Base-by-base conservation (phyloP, 805 yeast species). In the Kurtzmaniella cleridarum region DNA sequence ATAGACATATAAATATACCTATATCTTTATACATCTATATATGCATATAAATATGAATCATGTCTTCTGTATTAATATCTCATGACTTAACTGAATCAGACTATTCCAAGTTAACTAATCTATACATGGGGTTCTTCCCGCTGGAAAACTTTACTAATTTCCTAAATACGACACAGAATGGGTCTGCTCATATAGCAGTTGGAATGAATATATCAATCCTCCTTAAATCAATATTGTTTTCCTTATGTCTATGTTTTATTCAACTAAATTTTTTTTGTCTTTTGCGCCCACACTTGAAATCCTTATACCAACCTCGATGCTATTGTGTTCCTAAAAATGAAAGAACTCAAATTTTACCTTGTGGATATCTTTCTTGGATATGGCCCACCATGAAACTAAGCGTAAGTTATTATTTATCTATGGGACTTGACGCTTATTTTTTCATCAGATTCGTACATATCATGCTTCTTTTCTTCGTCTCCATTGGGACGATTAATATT, bases 351-450 rank as follows among this genome's bases (percentile, higher is more conserved):
- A 65, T 66, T 1, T 46, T 67, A 14, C 62, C 66, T 1, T 51
- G 59, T 11, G 73, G 76, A 0, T 57, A 74, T n/a, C 65, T 80
- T 23, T 66, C 67, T 3, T 85, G 91, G 91, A 44, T 81, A 1
- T 32, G 49, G 3, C 73, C 77, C 0, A 62, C 74, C 0, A 39
- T 76, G 23, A 44, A 51, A 7, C 53, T 59, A 15, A 66, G 69
- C 1, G 60, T 76, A 4, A 62, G 66, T 7, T 60, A 64, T 23
- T 80, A 76, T 48, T 52, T 69, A 20, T 57, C 64, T 1, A 59
- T 73, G 43, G 95, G 95, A 0, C 54, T 85, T 6, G 96, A 88
- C 55, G 79, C 89, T 0, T 86, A 82, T 54, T 80, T 82, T 51
- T 81, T 85, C 46, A 49, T 86, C 2, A 57, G 95, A 36, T 86